Base-by-base conservation (phyloP, 331 rosid species). In the Pyrus hybrid region DNA sequence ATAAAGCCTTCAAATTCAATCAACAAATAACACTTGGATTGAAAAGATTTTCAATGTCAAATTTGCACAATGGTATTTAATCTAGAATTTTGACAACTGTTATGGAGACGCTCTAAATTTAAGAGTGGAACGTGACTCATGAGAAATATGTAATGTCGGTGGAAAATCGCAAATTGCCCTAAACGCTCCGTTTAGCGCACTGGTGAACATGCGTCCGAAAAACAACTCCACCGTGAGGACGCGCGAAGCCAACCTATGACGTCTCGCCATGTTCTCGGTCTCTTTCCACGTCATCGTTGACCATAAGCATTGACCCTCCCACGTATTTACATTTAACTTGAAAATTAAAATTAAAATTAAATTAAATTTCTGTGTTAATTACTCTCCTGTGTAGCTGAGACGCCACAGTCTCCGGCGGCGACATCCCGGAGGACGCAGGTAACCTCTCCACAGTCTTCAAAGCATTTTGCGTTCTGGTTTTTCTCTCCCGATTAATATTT, bases 381-480 rank as follows among this genome's bases (percentile, higher is more conserved):
- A 1, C 20, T 17, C 21, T 56, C 13, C 64, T 22, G 30, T 58
- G 12, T 21, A 58, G 64, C 61, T 1, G 25, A 63, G 41, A 14
- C 18, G 20, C 67, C 67, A 45, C 49, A 43, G 1, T 73, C 6
- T 30, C 72, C 64, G 76, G 57, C 37, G 73, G 72, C 65, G 20
- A 11, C 33, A 9, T 51, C 33, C 9, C 62, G 14, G 10, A 30
- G 28, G 7, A 30, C 37, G 7, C 66, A 35, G 72, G 78, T 63
- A 11, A 63, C 35, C 20, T 30, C 63, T 63, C 61, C 6, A 22
- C 32, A 23, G 65, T 25, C 32, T 23, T 3, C 32, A 16, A 30
- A 60, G 22, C 58, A 65, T 47, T 75, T 49, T 2, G 16, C 16
- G 2, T 49, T 26, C 18, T 37, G 3, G 2, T 17, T 28, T 4